These are phyloP conservation scores for Quercus agrifolia DNA, from an alignment of 306 rosid species.

Conservation along the genomic window DNA sequence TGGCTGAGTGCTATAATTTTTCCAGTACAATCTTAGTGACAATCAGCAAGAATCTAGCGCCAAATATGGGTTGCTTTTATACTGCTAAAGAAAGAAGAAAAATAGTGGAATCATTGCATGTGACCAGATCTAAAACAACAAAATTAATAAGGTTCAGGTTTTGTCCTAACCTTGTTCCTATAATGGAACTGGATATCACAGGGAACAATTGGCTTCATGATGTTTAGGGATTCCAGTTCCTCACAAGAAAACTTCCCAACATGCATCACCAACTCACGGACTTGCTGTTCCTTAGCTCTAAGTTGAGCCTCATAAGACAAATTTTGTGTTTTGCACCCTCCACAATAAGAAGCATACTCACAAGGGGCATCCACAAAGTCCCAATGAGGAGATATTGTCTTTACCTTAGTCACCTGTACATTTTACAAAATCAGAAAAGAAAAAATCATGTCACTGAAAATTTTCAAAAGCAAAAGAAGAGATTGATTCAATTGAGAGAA, in stretches of 20 bases:
- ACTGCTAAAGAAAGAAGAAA: neutral
- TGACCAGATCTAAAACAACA: neutral
- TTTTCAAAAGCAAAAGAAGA: neutral
- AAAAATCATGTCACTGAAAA: neutral
- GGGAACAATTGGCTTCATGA: slow-evolving; percentile 74
- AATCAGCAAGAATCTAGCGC: neutral
- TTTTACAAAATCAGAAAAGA: neutral
- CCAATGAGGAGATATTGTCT: slow-evolving; percentile 76
- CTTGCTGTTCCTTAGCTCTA: slow-evolving; percentile 85
- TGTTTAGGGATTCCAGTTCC: slow-evolving; percentile 44
- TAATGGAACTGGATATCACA: slow-evolving; percentile 90
- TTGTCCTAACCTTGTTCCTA: slow-evolving; percentile 76
- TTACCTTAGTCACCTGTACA: slow-evolving; percentile 67
- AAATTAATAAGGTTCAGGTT: neutral
- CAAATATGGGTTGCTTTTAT: neutral
- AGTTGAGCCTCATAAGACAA: slow-evolving; percentile 79
- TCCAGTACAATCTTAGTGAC: neutral
- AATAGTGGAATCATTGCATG: neutral
- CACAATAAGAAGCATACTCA: slow-evolving; percentile 81
- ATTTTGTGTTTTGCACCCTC: slow-evolving; percentile 90
- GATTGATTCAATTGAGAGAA: neutral
- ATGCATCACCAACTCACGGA: slow-evolving; percentile 62
- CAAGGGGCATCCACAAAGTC: slow-evolving; percentile 88
- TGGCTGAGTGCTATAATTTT: neutral
- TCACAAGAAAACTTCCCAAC: slow-evolving; percentile 60